A percentile compares a stretch with the other conserved stretches of the same genome.
Conservation (phyloP, 2,329 filamentous ascomycete species). For the Fusarium nisikadoi region DNA sequence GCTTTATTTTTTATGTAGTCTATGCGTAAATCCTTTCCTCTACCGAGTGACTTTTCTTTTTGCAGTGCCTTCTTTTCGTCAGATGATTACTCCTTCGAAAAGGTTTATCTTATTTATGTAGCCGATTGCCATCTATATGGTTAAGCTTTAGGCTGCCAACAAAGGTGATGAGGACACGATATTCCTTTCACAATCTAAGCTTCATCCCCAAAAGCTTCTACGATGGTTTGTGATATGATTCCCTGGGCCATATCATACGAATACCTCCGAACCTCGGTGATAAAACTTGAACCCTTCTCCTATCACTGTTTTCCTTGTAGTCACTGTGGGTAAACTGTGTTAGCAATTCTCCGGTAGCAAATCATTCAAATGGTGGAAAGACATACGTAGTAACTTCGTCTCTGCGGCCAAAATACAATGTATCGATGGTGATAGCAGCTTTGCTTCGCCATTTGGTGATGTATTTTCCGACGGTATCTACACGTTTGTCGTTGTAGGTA, state of each 20-base stretch:
- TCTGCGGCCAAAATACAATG: neutral
- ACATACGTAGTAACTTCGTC: neutral
- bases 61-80: neutral
- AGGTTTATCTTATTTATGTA: no score
- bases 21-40: neutral
- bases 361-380: neutral
- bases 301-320: neutral
- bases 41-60: fast-evolving
- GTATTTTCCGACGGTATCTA: no score
- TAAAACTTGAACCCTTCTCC: neutral
- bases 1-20: neutral
- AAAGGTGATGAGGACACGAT: no score
- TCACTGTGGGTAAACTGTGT: neutral
- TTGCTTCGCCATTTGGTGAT: neutral
- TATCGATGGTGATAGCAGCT: neutral
- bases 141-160: no score
- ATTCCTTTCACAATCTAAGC: no score
- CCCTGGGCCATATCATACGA: neutral
- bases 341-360: neutral
- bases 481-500: no score
- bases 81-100: neutral
- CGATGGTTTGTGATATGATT: no score
- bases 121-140: no score
- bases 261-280: neutral
- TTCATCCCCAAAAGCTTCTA: no score